Evolutionary conservation across 257 asterid genomes (phyloP), one percentile per base, ranked within the genome.

Genomic region (Prunella vulgaris): DNA sequence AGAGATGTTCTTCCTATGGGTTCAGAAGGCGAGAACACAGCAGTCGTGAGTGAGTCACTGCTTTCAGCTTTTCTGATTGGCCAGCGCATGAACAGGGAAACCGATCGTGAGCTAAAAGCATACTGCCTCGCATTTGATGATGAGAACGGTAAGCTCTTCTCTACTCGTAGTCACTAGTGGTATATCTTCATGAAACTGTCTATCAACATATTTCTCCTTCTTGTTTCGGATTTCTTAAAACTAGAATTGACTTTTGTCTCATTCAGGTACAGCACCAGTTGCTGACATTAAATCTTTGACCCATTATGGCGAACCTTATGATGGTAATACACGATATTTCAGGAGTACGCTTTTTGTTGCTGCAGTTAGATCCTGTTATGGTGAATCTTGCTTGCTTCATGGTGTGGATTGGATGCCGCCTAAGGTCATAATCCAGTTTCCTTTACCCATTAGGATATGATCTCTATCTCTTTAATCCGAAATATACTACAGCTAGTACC

Each of bases 331-430:
- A 7, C 97, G 99, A 75, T 93, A 76, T 80, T 93, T 93, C 79
- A 86, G 86, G 81, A 93, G 95, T 80, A 93, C 97, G 13, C 88
- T 90, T 64, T 93, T 93, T 81, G 99, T 88, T 74, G 99, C 99
- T 76, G 97, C 99, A 7, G 96, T 93, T 86, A 85, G 99, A 79
- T 93, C 99, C 62, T 90, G 96, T 73, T 93, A 93, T 69, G 96
- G 90, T 35, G 96, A 93, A 88, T 88, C 96, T 77, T 88, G 90
- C 86, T 82, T 90, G 90, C 96, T 93, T 69, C 99, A 93, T 71
- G 99, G 99, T 64, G 95, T 87, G 72, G 99, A 88, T 52, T 93
- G 97, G 97, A 90, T 93, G 96, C 96, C 99, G 30, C 99, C 99
- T 40, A 93, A 93, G 96, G 97, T 93, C 69, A 64, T 71, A 14